A percentile compares a stretch with the other conserved stretches of the same genome.
These are phyloP conservation scores for Turnera subulata DNA, from an alignment of 345 rosid species.

Conservation along the genomic window DNA sequence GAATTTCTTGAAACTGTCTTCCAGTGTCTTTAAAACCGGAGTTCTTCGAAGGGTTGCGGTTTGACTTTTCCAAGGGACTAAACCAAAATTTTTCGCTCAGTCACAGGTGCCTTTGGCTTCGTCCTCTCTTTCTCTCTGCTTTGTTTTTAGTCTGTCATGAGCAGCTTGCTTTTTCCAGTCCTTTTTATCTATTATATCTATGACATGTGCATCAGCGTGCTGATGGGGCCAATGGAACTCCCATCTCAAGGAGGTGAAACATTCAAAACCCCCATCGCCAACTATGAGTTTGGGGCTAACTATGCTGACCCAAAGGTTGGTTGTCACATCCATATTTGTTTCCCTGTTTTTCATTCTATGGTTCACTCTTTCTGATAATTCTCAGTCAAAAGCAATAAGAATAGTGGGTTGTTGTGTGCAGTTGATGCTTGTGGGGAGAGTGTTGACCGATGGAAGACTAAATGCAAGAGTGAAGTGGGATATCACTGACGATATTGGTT, in stretches of 20 bases:
- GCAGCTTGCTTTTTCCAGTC: neutral
- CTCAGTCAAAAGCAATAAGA: neutral
- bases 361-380: neutral
- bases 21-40: constrained; percentile 98
- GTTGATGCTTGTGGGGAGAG: constrained; percentile 93
- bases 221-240: constrained; percentile 89
- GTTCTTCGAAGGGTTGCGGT: constrained; percentile 88
- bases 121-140: constrained; percentile 1
- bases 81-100: constrained; percentile 83
- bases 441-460: constrained; percentile 84
- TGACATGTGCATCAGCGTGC: constrained; percentile 42
- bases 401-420: constrained; percentile 10
- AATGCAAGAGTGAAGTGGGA: constrained; percentile 88
- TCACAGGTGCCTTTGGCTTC: constrained; percentile 55
- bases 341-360: neutral
- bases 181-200: constrained; percentile 5
- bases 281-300: constrained; percentile 95
- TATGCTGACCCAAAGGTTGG: constrained; percentile 69
- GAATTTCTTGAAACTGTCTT: neutral
- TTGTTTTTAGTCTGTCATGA: neutral
- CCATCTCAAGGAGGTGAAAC: constrained; percentile 87
- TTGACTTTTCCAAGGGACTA: constrained; percentile 85
- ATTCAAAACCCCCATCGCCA: constrained; percentile 79
- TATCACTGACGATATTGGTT: constrained; percentile 60
- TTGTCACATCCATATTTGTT: neutral